A percentile compares a stretch with the other conserved stretches of the same genome.
phyloP scores from a whole-genome alignment of 2,329 filamentous ascomycete genomes.

The Gaeumannomyces sp. region DNA sequence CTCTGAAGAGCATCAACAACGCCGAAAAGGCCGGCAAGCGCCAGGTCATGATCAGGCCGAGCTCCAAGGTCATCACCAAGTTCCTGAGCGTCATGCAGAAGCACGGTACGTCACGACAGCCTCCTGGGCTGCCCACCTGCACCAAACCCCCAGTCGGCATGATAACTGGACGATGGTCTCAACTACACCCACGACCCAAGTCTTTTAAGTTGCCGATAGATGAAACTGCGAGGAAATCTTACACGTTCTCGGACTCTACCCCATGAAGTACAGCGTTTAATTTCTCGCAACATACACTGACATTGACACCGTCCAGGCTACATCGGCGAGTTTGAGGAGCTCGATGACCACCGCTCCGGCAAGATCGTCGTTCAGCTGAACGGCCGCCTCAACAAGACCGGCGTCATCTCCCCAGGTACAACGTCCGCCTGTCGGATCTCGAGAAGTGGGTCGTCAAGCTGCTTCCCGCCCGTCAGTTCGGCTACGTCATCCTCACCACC shows the following conservation, averaged over 20 bases:
- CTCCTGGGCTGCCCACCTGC: constrained; percentile 7
- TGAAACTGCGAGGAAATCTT: constrained; percentile 83
- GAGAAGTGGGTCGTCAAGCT: constrained; percentile 99
- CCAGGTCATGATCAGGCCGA: constrained; percentile 95
- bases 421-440: constrained; percentile 93
- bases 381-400: constrained; percentile 96
- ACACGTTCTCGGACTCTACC: constrained; percentile 79
- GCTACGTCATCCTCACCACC: constrained; percentile 98
- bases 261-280: constrained; percentile 89
- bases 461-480: constrained; percentile 98
- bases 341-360: constrained; percentile 98
- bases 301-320: constrained; percentile 65
- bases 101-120: constrained; percentile 72
- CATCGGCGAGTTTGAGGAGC: constrained; percentile 99
- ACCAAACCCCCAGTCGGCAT: constrained; percentile 63
- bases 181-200: constrained; percentile 74
- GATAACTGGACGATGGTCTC: constrained; percentile 99
- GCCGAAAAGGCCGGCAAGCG: constrained; percentile 99
- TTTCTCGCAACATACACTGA: constrained; percentile 70
- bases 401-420: constrained; percentile 99
- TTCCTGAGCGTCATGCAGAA: constrained; percentile 99
- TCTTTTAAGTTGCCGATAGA: constrained; percentile 99
- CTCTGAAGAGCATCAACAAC: constrained; percentile 99
- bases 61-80: constrained; percentile 99
- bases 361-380: constrained; percentile 99